phyloP scores from a whole-genome alignment of 2,329 filamentous ascomycete genomes.

The Helotiales sp. region DNA sequence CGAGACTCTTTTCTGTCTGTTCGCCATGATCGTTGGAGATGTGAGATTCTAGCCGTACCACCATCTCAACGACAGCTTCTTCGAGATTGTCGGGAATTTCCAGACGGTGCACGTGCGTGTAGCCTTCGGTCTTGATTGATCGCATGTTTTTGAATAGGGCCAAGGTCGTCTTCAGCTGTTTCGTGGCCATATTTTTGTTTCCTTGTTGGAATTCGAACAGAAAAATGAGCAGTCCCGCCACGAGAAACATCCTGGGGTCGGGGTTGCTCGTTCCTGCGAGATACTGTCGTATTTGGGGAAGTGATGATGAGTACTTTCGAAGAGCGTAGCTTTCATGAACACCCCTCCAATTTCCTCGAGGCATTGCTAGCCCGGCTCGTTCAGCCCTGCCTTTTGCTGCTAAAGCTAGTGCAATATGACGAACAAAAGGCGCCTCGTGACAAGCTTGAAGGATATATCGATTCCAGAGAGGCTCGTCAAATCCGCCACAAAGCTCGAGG shows the following conservation, averaged over 20 bases:
- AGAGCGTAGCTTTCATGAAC: not conserved
- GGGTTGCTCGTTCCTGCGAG: not conserved
- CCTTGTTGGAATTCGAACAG: conserved; percentile 1
- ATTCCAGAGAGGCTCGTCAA: not conserved
- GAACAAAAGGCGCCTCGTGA: not conserved
- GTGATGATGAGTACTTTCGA: not conserved
- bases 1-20: not conserved
- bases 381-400: not conserved
- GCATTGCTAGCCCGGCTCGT: not conserved
- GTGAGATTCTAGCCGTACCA: not conserved
- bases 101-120: not conserved
- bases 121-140: not conserved
- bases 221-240: not conserved
- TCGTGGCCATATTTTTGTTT: not conserved
- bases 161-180: not conserved
- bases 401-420: not conserved
- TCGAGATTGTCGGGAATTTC: not conserved
- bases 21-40: not conserved
- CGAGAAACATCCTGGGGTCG: not conserved
- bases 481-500: not conserved
- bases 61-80: not conserved
- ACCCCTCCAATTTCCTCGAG: not conserved
- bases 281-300: not conserved
- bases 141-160: not conserved
- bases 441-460: not conserved